Conservation (phyloP, 2,329 filamentous ascomycete genomes). For the Stagonosporopsis cucurbitacearum region DNA sequence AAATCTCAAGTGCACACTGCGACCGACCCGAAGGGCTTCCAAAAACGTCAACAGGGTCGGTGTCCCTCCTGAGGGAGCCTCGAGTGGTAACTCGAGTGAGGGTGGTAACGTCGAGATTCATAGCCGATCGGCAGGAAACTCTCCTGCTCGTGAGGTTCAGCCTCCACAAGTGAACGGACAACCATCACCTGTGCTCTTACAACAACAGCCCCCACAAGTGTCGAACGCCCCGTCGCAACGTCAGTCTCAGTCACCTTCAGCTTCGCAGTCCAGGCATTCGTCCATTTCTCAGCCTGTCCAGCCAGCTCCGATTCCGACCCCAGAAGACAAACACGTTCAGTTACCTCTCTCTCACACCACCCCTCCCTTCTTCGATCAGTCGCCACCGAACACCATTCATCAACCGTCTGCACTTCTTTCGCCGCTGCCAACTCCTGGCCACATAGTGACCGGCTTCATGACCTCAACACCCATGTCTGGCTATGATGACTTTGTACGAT, state of each 20-base stretch:
- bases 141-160: slow-evolving; percentile 40
- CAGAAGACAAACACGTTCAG: slow-evolving; percentile 43
- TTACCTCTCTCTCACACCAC: slow-evolving; percentile 39
- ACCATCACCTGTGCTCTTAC: slow-evolving; percentile 30
- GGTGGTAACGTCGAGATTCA: slow-evolving; percentile 41
- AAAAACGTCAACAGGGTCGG: slow-evolving; percentile 49
- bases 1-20: slow-evolving; percentile 55
- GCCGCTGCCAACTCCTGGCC: slow-evolving; percentile 47
- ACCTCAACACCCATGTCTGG: slow-evolving; percentile 55
- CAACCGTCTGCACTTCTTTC: slow-evolving; percentile 43
- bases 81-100: slow-evolving; percentile 46
- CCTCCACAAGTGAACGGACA: slow-evolving; percentile 33
- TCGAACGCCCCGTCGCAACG: slow-evolving; percentile 25
- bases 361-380: slow-evolving; percentile 53
- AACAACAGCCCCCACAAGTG: slow-evolving; percentile 21
- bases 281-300: slow-evolving; percentile 43
- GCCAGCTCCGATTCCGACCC: slow-evolving; percentile 37
- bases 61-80: slow-evolving; percentile 28
- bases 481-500: slow-evolving; percentile 54
- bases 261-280: slow-evolving; percentile 40
- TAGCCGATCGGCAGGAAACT: slow-evolving; percentile 43
- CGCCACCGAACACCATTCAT: slow-evolving; percentile 44
- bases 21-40: slow-evolving; percentile 56
- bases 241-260: slow-evolving; percentile 44
- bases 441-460: slow-evolving; percentile 50